A percentile compares a stretch with the other conserved stretches of the same genome.
phyloP scores from a whole-genome alignment of 2,329 filamentous ascomycete species.

The Ustulina deusta region DNA sequence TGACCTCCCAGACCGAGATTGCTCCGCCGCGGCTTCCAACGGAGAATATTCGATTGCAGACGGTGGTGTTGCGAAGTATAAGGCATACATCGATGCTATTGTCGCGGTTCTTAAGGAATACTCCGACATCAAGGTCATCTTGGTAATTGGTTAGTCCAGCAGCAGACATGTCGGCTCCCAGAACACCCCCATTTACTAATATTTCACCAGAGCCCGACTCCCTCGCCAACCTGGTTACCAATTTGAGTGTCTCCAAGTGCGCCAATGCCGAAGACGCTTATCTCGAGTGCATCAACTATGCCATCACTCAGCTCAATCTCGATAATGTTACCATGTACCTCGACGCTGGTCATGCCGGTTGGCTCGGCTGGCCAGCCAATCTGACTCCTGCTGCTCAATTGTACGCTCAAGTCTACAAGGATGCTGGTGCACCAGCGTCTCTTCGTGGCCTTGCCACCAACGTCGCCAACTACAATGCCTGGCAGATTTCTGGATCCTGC shows the following conservation, averaged over 20 bases:
- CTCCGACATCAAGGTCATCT: slow-evolving; percentile 58
- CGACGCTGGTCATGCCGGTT: slow-evolving; percentile 69
- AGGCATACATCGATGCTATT: slow-evolving; percentile 65
- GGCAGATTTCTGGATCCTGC: slow-evolving; percentile 54
- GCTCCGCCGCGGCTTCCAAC: slow-evolving; percentile 67
- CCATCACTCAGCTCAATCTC: slow-evolving; percentile 63
- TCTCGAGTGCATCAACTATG: slow-evolving; percentile 63
- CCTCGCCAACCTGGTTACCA: slow-evolving; percentile 70
- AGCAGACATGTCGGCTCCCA: slow-evolving; percentile 22
- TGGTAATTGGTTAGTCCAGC: slow-evolving; percentile 58
- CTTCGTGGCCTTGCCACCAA: slow-evolving; percentile 69
- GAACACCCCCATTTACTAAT: slow-evolving; percentile 41
- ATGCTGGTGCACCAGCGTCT: slow-evolving; percentile 61
- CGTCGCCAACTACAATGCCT: slow-evolving; percentile 69
- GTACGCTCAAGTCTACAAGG: slow-evolving; percentile 62
- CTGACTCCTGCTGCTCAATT: slow-evolving; percentile 61
- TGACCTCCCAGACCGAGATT: slow-evolving; percentile 70
- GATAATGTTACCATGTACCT: slow-evolving; percentile 70
- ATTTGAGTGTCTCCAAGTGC: slow-evolving; percentile 64
- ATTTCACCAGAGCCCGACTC: slow-evolving; percentile 63
- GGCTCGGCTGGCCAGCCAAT: slow-evolving; percentile 70
- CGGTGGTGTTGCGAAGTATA: slow-evolving; percentile 65
- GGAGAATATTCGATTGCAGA: slow-evolving; percentile 65
- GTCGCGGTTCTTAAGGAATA: slow-evolving; percentile 57
- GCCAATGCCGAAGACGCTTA: slow-evolving; percentile 61